A percentile compares a stretch with the other conserved stretches of the same genome.
Evolutionary conservation across 305 asterid genomes (phyloP).

Genomic region (Rubia tinctorum): DNA sequence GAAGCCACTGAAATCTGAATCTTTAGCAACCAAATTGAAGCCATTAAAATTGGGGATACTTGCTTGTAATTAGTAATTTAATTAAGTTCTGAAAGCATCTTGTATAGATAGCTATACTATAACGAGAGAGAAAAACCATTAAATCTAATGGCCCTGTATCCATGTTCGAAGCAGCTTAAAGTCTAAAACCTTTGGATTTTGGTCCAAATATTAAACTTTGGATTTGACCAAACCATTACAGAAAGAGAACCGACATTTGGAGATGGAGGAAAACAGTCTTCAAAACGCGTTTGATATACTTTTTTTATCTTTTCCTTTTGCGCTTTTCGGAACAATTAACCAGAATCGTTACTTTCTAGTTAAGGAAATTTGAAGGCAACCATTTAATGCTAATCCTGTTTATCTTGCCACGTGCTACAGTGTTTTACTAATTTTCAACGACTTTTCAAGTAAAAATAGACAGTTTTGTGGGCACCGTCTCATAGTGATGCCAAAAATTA

Average conservation of each 20-base stretch:
- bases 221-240: constrained; percentile 23
- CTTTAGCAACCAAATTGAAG: neutral
- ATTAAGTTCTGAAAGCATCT: too few relatives aligned
- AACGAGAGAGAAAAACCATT: too few relatives aligned
- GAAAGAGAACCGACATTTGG: constrained; percentile 28
- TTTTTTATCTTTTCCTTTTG: constrained; percentile 13
- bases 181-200: too few relatives aligned
- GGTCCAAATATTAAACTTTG: constrained; percentile 19
- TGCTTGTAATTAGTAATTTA: too few relatives aligned
- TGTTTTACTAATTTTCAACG: too few relatives aligned
- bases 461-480: too few relatives aligned
- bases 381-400: neutral
- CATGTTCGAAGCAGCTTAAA: too few relatives aligned
- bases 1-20: neutral
- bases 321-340: constrained; percentile 6
- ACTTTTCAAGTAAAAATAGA: too few relatives aligned
- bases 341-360: neutral
- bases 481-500: too few relatives aligned
- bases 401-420: too few relatives aligned
- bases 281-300: constrained; percentile 25
- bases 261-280: constrained; percentile 21
- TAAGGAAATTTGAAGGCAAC: constrained; percentile 5
- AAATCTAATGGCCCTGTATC: too few relatives aligned
- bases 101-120: too few relatives aligned
- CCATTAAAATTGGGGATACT: constrained; percentile 19